Percentiles rank a stretch among this genome's conserved stretches.
phyloP scores from a whole-genome alignment of 2,329 filamentous ascomycete genomes.

The Xylariaceae sp. region DNA sequence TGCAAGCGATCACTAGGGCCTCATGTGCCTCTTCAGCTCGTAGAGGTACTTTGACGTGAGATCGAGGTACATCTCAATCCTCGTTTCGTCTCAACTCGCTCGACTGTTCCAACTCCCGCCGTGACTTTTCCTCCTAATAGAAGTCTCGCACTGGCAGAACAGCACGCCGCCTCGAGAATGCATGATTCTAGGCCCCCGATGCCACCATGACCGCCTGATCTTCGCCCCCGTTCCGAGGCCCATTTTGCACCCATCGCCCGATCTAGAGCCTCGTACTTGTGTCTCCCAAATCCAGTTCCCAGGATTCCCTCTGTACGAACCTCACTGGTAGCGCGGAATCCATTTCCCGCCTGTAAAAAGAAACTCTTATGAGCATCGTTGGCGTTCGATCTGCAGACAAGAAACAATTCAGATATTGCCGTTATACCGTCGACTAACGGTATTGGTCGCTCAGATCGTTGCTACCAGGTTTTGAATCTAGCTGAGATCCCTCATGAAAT shows the following conservation, averaged over 20 bases:
- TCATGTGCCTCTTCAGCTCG: no score
- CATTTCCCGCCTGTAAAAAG: not conserved
- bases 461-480: not conserved
- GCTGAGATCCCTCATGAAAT: not conserved
- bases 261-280: not conserved
- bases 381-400: no score
- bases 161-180: not conserved
- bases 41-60: not conserved
- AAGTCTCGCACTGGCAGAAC: no score
- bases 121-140: no score
- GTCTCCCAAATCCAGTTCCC: not conserved
- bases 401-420: not conserved
- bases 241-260: no score
- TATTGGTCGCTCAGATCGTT: not conserved
- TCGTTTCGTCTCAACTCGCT: not conserved
- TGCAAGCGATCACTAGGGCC: not conserved
- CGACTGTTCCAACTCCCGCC: not conserved
- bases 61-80: not conserved
- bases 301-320: no score
- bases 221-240: no score
- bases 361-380: not conserved
- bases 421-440: not conserved
- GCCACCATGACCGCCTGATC: conserved; percentile 1
- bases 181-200: conserved; percentile 3
- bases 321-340: not conserved